Evolutionary conservation across 352 stramenopile genomes (phyloP), one percentile per base, ranked within the genome.

Genomic region (Aphanomyces euteiches): DNA sequence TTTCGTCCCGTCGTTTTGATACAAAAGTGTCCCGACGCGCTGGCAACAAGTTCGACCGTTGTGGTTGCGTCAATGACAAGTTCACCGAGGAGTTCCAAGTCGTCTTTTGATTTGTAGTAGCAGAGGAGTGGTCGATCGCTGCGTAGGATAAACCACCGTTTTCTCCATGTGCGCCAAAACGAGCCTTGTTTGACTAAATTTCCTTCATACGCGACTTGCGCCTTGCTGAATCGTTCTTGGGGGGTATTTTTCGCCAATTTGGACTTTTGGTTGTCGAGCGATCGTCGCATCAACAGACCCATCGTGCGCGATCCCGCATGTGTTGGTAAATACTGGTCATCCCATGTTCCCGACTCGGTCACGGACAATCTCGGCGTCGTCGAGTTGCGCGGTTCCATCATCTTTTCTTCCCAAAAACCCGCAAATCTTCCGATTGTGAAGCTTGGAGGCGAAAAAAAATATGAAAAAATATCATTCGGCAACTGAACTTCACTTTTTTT

Each of bases 301-400:
- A 93, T 90, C 34, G 87, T 76, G 39, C 87, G 88, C 61, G 85
- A 93, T 34, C 78, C 85, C 59, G 92, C 83, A 37, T 89, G 83
- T 21, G 87, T 83, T 68, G 92, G 85, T 66, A 93, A 92, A 71
- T 91, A 95, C 73, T 95, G 87, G 71, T 95, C 87, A 43, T 95
- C 81, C 73, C 93, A 92, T 67, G 78, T 84, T 3, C 87, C 87
- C 48, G 85, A 93, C 71, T 88, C 82, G 28, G 87, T 93, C 19
- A 95, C 83, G 54, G 83, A 82, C 43, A 95, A 82, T 72, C 82
- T 83, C 10, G 87, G 87, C 74, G 48, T 70, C 50, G 59, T 61
- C 5, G 54, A 61, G 17, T 45, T 19, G 54, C 54, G 7, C 7
- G 54, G 43, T 15, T 17, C 43, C 54, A 7, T 28, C 54, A 37